phyloP scores from a whole-genome alignment of 164 flowering plant genomes.

The Warburgia ugandensis region DNA sequence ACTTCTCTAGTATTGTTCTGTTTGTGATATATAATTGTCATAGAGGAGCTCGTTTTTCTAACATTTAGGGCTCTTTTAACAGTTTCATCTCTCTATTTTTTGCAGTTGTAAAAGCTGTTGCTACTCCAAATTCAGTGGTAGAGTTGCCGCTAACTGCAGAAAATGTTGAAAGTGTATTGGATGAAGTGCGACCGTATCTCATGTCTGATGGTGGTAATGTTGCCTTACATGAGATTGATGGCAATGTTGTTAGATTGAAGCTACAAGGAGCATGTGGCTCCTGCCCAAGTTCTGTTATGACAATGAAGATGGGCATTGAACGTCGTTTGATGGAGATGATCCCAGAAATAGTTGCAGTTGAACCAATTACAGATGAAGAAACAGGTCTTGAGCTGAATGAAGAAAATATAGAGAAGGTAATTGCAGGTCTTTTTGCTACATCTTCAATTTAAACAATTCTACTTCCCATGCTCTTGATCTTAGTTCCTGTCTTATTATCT shows the following conservation, averaged over 20 bases:
- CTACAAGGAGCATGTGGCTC: constrained; percentile 98
- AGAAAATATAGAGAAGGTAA: constrained; percentile 90
- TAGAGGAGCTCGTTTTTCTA: too few species aligned
- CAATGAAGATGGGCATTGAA: constrained; percentile 96
- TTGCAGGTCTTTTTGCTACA: background rate
- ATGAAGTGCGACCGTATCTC: constrained; percentile 90
- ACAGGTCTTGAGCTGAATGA: constrained; percentile 87
- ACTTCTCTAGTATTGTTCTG: too few species aligned
- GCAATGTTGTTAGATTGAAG: constrained; percentile 81
- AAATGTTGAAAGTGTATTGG: constrained; percentile 82
- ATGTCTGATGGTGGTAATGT: constrained; percentile 98
- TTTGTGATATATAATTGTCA: too few species aligned
- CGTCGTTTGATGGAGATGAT: constrained; percentile 93
- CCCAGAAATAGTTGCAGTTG: constrained; percentile 88
- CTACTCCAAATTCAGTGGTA: constrained; percentile 66
- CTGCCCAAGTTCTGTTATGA: constrained; percentile 88
- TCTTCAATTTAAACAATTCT: background rate
- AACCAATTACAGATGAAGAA: constrained; percentile 77
- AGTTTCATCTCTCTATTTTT: too few species aligned
- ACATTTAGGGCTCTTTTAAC: too few species aligned
- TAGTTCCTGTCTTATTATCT: background rate
- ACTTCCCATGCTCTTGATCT: background rate
- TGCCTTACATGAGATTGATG: constrained; percentile 92
- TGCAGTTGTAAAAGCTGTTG: constrained; percentile 79
- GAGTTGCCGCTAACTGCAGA: constrained; percentile 87